Base-by-base conservation (phyloP, 2,329 filamentous ascomycete species). In the Dactylella cylindrospora region DNA sequence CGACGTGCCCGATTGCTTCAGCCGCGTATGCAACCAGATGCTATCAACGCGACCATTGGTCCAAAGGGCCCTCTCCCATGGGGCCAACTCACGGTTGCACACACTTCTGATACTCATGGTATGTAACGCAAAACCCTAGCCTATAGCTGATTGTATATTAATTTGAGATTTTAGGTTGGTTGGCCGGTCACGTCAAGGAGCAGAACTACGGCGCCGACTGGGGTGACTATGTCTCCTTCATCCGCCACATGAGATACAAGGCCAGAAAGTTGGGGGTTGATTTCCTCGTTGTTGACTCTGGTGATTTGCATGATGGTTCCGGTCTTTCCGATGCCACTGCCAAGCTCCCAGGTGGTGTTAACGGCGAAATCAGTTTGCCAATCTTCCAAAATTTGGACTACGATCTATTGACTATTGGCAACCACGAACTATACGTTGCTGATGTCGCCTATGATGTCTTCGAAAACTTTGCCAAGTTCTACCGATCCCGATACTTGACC, bases 211-310 rank as follows among this genome's bases (percentile, higher is more conserved):
- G 88, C 5, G 91, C 89, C 39, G 93, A 98, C 73, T 97, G 93
- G 90, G 93, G 93, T 57, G 93, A 98, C 74, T 98, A 97, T 73
- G 80, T 97, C 69, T 96, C 91, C 5, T 96, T 98, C 71, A 83
- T 90, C 26, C 78, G 85, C 28, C 89, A 91, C 71, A 82, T 98
- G 78, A 85, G 82, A 52, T 79, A 83, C 67, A 84, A 82, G 70
- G 89, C 90, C 51, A 87, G 96, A 70, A 80, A 83, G 1, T 79
- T 84, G 47, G 90, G 89, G 36, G 82, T 81, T 22, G 93, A 98
- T 71, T 76, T 98, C 12, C 76, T 98, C n/a, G 77, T 98, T n/a
- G 77, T 98, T 65, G 93, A 98, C 72, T 96, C 90, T 0, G 76
- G 74, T 15, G 83, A 85, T 69, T 72, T 85, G n/a, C 82, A 85